A percentile compares a stretch with the other conserved stretches of the same genome.
Evolutionary conservation across 768 basidiomycete species (phyloP).

Genomic region (Sporobolomyces phaffii): DNA sequence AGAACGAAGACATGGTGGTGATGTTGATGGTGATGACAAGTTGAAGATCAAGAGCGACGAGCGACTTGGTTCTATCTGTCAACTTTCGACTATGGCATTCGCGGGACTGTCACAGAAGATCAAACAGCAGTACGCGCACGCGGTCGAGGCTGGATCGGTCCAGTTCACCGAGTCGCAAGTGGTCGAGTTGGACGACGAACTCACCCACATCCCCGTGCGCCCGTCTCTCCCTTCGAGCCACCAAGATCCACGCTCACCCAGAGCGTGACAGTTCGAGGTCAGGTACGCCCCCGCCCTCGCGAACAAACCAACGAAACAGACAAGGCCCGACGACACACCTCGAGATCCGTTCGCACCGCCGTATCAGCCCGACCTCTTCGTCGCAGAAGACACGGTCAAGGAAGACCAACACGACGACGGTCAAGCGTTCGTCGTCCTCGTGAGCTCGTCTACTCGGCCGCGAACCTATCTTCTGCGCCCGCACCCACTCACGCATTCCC

Average conservation of each 20-base stretch:
- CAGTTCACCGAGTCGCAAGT: constrained; percentile 26
- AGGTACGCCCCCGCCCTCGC: constrained; percentile 76
- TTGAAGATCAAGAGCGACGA: not conserved
- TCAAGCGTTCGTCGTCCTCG: constrained; percentile 64
- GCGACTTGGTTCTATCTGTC: too few species aligned
- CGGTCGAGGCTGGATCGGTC: not conserved
- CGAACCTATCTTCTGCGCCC: too few species aligned
- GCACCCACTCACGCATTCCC: accelerated
- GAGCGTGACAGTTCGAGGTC: constrained; percentile 65
- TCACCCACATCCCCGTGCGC: constrained; percentile 28
- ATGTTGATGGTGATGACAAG: not conserved
- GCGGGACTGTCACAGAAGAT: constrained; percentile 14
- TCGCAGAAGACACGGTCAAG: constrained; percentile 62
- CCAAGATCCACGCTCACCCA: not conserved
- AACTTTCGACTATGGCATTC: constrained; percentile 13
- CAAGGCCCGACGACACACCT: constrained; percentile 42
- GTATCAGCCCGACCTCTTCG: constrained; percentile 65
- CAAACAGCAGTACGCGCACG: constrained; percentile 20
- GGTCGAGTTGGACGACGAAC: constrained; percentile 31
- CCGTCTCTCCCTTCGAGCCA: not conserved
- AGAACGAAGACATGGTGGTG: not conserved
- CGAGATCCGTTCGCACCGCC: constrained; percentile 78
- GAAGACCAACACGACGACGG: constrained; percentile 58
- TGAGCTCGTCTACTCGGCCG: too few species aligned
- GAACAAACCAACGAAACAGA: constrained; percentile 61